Base-by-base conservation (phyloP, 805 yeast species). In the Kodamaea hsintzibuensis region DNA sequence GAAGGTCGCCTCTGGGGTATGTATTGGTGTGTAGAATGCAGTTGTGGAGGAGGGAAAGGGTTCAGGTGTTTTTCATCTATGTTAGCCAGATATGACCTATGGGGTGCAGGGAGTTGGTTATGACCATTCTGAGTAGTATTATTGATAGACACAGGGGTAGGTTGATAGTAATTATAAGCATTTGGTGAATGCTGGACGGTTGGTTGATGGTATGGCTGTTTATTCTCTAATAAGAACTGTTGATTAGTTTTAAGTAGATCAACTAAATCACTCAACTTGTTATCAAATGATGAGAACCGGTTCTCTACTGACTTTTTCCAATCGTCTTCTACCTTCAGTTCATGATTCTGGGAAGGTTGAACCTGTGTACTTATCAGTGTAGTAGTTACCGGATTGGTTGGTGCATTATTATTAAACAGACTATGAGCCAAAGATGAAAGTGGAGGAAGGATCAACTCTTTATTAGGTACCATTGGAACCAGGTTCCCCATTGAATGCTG, bases 241-340 rank as follows among this genome's bases (percentile, higher is more conserved):
- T 74, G 79, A 53, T 73, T 74, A 1, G 61, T 55, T 44, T 62
- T 67, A 30, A 76, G 55, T 1, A 72, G 62, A 19, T 69, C 76
- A 6, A 76, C 73, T 47, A 76, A 63, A 47, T 69, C 75, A 54
- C 65, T 68, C 39, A 76, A 60, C 55, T 73, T 75, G 27, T 63
- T 62, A 49, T 76, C 80, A 54, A 76, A 74, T 0, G 67, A 61
- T 50, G 62, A 62, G 44, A 76, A 69, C 38, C 70, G 68, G 49
- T 55, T 58, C 51, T 76, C 80, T 55, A 76, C 68, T 49, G 64
- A 66, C 9, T 59, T 25, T 48, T 68, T 68, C 79, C 79, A 76
- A 18, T 61, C 62, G 1, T 50, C 16, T 2, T 67, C 71, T 2
- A 30, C 12, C 25, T 40, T 16, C n/a, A 7, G 25, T 40, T 40